phyloP scores from a whole-genome alignment of 352 stramenopile species.

The Pythium scleroteichum region DNA sequence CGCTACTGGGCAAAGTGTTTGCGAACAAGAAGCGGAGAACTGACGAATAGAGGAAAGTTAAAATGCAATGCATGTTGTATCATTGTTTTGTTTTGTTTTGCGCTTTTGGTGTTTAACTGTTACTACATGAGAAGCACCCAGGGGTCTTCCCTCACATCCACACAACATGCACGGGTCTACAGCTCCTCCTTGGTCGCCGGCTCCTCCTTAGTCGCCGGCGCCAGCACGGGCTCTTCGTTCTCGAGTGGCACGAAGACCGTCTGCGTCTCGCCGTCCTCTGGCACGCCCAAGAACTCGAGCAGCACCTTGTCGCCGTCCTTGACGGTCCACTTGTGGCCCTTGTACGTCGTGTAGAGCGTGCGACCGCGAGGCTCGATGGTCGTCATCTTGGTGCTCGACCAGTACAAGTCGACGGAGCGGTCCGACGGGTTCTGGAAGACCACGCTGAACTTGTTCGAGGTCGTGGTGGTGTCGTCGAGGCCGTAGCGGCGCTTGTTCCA shows the following conservation, averaged over 20 bases:
- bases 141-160: slow-evolving; percentile 18
- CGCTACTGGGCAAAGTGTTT: slow-evolving; percentile 75
- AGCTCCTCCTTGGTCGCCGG: slow-evolving; percentile 27
- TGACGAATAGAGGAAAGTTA: slow-evolving; percentile 1
- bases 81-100: slow-evolving; percentile 3
- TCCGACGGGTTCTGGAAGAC: slow-evolving; percentile 72
- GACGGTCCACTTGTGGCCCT: slow-evolving; percentile 66
- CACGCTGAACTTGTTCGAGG: slow-evolving; percentile 46
- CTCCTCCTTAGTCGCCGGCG: slow-evolving; percentile 40
- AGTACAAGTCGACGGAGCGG: slow-evolving; percentile 57
- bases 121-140: not conserved
- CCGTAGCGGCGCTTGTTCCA: slow-evolving; percentile 92
- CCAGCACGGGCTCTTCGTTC: slow-evolving; percentile 19
- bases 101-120: slow-evolving; percentile 6
- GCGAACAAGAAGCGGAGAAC: slow-evolving; percentile 62
- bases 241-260: slow-evolving; percentile 44
- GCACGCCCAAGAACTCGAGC: slow-evolving; percentile 50
- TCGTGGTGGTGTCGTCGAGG: slow-evolving; percentile 37
- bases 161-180: slow-evolving; percentile 18
- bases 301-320: slow-evolving; percentile 55
- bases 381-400: slow-evolving; percentile 68
- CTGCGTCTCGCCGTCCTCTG: slow-evolving; percentile 51
- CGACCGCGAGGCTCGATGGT: slow-evolving; percentile 50
- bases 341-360: slow-evolving; percentile 64
- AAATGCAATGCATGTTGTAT: slow-evolving; percentile 3